Evolutionary conservation across 495 filamentous ascomycete genomes (phyloP).

Genomic region (Talaromyces liani): DNA sequence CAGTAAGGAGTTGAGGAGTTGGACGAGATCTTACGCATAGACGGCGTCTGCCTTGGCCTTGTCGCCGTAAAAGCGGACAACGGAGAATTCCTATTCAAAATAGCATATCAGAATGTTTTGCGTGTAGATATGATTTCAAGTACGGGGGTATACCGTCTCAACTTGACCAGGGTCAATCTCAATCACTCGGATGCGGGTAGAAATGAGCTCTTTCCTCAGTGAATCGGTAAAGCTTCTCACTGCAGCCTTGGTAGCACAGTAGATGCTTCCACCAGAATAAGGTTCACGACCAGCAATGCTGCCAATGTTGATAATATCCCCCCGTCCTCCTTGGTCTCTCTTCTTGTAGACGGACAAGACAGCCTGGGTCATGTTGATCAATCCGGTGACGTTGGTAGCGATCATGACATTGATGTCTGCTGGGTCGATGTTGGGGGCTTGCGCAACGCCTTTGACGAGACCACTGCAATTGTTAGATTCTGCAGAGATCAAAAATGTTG

Average conservation of each 20-base stretch:
- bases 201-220: conserved; percentile 80
- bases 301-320: conserved; percentile 96
- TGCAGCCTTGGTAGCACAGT: conserved; percentile 95
- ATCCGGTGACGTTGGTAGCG: conserved; percentile 82
- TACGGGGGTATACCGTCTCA: conserved; percentile 59
- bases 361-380: conserved; percentile 97
- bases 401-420: conserved; percentile 87
- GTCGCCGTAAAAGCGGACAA: conserved; percentile 90
- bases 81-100: conserved; percentile 67
- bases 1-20: background rate
- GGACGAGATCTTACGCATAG: conserved; percentile 55
- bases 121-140: background rate
- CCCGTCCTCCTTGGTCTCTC: conserved; percentile 67
- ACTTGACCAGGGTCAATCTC: conserved; percentile 96
- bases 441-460: conserved; percentile 79
- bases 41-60: conserved; percentile 92
- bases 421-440: conserved; percentile 74
- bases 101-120: conserved; percentile 12
- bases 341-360: conserved; percentile 78
- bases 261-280: conserved; percentile 87
- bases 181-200: conserved; percentile 79
- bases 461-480: conserved; percentile 45
- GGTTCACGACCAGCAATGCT: conserved; percentile 89
- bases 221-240: conserved; percentile 85
- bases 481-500: background rate